These are phyloP conservation scores for Calonectria hawksworthii DNA, from an alignment of 2,329 filamentous ascomycete species.

Conservation along the genomic window DNA sequence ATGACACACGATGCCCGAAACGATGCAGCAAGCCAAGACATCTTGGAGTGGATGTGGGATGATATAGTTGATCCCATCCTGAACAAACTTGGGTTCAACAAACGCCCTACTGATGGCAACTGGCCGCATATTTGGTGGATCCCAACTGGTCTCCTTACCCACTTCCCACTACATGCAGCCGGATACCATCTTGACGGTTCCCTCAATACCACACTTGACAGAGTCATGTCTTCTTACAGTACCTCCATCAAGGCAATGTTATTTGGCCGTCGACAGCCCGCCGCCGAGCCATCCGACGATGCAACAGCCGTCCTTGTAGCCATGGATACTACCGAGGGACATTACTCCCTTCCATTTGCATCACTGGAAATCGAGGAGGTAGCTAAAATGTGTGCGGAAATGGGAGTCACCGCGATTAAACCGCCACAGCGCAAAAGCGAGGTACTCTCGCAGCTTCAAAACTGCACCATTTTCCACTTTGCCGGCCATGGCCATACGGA, in stretches of 20 bases:
- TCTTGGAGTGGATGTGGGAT: background rate
- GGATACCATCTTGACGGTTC: background rate
- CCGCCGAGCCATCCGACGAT: background rate
- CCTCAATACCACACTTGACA: background rate
- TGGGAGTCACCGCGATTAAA: background rate
- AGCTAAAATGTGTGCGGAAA: constrained; percentile 18
- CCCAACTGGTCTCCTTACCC: constrained; percentile 4
- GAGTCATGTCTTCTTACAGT: constrained; percentile 14
- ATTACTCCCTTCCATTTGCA: constrained; percentile 22
- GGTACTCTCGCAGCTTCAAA: constrained; percentile 40
- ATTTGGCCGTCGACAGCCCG: background rate
- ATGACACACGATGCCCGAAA: background rate
- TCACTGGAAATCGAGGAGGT: constrained; percentile 35
- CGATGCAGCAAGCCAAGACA: background rate
- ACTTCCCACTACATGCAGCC: constrained; percentile 15
- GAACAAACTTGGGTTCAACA: background rate
- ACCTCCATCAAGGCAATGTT: background rate
- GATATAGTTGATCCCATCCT: background rate
- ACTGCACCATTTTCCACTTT: constrained; percentile 57
- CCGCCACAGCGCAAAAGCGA: constrained; percentile 33
- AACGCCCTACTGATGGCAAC: background rate
- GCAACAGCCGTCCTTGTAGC: background rate
- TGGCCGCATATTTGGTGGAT: background rate
- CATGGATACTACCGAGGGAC: background rate
- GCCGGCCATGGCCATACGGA: constrained; percentile 52